Conservation (phyloP, 495 filamentous ascomycete species). For the Evernia prunastri region DNA sequence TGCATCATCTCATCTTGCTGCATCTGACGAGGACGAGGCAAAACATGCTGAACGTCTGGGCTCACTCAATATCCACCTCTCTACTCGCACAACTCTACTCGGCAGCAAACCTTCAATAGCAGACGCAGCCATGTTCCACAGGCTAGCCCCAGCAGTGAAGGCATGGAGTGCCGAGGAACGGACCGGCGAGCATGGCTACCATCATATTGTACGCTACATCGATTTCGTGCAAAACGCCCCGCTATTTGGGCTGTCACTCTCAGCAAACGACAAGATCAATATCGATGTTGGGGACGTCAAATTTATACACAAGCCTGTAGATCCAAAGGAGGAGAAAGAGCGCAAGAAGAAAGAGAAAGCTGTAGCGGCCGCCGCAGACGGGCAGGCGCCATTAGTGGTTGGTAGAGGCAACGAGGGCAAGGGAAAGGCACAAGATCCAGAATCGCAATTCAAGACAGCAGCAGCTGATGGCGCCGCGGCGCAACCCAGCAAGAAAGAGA, state of each 20-base stretch:
- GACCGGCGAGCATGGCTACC: conserved; percentile 83
- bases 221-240: conserved; percentile 92
- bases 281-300: conserved; percentile 74
- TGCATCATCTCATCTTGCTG: conserved; percentile 61
- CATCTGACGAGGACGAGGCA: conserved; percentile 50
- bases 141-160: conserved; percentile 69
- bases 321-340: conserved; percentile 84
- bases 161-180: conserved; percentile 80
- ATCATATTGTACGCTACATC: conserved; percentile 83
- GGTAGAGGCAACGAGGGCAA: conserved; percentile 43
- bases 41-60: conserved; percentile 51
- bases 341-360: conserved; percentile 82
- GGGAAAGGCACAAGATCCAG: conserved; percentile 37
- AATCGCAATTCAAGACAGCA: conserved; percentile 34
- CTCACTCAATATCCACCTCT: conserved; percentile 77
- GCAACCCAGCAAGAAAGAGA: conserved; percentile 61
- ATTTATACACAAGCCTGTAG: conserved; percentile 73
- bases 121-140: conserved; percentile 78
- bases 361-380: conserved; percentile 46
- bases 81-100: conserved; percentile 80
- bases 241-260: conserved; percentile 64
- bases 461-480: conserved; percentile 32
- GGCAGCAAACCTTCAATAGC: conserved; percentile 87
- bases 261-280: conserved; percentile 68
- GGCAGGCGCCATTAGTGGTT: conserved; percentile 36